phyloP scores from a whole-genome alignment of 1,284 basidiomycete genomes.

The Cutaneotrichosporon curvatum region DNA sequence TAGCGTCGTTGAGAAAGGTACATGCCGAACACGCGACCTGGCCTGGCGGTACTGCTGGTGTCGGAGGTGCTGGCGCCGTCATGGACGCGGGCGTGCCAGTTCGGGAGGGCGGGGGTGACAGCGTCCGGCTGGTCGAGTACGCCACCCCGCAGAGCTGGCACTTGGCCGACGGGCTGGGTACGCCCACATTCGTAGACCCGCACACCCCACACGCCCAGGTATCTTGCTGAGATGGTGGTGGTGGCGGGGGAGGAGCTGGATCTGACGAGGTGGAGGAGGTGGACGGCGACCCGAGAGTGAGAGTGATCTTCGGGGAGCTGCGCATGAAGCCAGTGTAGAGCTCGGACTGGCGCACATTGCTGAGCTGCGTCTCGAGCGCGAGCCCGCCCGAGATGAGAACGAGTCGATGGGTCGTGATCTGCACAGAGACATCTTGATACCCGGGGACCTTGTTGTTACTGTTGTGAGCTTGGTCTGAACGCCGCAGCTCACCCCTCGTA shows the following conservation, averaged over 20 bases:
- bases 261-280: neutral
- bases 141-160: constrained; percentile 62
- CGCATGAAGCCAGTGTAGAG: constrained; percentile 88
- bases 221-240: neutral
- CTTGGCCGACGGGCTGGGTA: constrained; percentile 51
- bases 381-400: constrained; percentile 39
- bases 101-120: constrained; percentile 6
- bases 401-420: constrained; percentile 72
- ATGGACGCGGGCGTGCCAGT: neutral
- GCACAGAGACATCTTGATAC: constrained; percentile 62
- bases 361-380: constrained; percentile 58
- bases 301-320: constrained; percentile 80
- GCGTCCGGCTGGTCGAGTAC: constrained; percentile 11
- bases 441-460: constrained; percentile 66
- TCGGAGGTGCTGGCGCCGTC: neutral
- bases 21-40: constrained; percentile 70
- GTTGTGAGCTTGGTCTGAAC: constrained; percentile 9
- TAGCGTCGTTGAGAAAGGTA: constrained; percentile 84
- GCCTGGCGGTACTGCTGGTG: neutral
- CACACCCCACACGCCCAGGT: constrained; percentile 80
- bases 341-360: constrained; percentile 68
- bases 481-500: constrained; percentile 68
- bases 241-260: neutral
- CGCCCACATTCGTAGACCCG: constrained; percentile 54
- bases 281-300: constrained; percentile 37